A percentile compares a stretch with the other conserved stretches of the same genome.
Evolutionary conservation across 352 stramenopile species (phyloP).

Genomic region (Plasmopara muralis): DNA sequence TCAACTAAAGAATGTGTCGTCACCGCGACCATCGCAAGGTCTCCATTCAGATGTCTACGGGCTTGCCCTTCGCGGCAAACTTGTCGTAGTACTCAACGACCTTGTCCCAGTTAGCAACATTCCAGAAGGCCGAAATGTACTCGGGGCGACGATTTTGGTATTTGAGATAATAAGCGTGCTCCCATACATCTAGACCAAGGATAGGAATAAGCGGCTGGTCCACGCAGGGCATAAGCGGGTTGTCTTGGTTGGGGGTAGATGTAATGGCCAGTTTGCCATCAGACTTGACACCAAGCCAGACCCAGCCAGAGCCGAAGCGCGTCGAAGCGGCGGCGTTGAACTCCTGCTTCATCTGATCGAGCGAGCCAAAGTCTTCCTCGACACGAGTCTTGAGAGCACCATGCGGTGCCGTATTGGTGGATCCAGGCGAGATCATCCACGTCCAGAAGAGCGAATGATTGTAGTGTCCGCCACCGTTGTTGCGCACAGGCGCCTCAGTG

Average conservation of each 20-base stretch:
- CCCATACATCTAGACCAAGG: conserved; percentile 93
- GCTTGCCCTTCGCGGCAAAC: conserved; percentile 78
- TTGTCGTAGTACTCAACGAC: conserved; percentile 90
- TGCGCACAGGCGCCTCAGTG: conserved; percentile 68
- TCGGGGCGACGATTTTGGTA: conserved; percentile 95
- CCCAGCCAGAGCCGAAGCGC: conserved; percentile 88
- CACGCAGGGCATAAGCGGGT: conserved; percentile 78
- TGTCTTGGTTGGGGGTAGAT: conserved; percentile 94
- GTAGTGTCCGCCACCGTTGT: conserved; percentile 84
- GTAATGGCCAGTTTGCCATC: conserved; percentile 93
- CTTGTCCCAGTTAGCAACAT: conserved; percentile 95
- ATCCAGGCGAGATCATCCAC: conserved; percentile 80
- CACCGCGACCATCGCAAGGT: conserved; percentile 14
- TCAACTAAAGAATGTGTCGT: conserved; percentile 15
- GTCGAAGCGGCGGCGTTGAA: conserved; percentile 85
- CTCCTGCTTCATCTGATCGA: conserved; percentile 85
- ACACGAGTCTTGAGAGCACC: conserved; percentile 81
- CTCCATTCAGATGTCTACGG: conserved; percentile 75
- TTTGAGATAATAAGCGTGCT: conserved; percentile 96
- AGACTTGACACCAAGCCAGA: conserved; percentile 80
- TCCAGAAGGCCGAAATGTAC: conserved; percentile 98
- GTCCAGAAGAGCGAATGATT: conserved; percentile 91
- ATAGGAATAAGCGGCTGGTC: conserved; percentile 88
- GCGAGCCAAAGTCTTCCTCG: conserved; percentile 86
- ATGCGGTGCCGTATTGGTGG: conserved; percentile 71